These are phyloP conservation scores for Geotrichum candidum DNA, from an alignment of 1,139 yeast genomes.

Conservation along the genomic window DNA sequence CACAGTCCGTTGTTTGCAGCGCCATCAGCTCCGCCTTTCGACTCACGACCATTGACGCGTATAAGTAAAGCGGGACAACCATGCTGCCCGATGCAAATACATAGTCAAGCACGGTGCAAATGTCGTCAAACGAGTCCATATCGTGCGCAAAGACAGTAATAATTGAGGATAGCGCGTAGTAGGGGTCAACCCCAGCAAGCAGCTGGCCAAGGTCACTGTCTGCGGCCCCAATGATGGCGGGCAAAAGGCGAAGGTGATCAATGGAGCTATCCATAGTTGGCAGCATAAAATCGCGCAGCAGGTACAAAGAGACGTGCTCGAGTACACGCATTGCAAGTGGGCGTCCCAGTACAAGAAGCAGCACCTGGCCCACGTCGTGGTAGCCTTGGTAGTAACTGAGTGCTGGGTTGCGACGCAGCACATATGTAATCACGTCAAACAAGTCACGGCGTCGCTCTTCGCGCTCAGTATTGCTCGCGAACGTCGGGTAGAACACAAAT, in stretches of 20 bases:
- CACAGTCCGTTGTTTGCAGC: slow-evolving; percentile 24
- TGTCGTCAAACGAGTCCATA: slow-evolving; percentile 44
- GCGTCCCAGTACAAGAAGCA: slow-evolving; percentile 51
- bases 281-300: slow-evolving; percentile 81
- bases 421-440: slow-evolving; percentile 44
- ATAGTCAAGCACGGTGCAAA: slow-evolving; percentile 59
- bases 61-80: slow-evolving; percentile 47
- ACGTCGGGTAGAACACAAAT: slow-evolving; percentile 37
- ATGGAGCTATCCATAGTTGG: slow-evolving; percentile 60
- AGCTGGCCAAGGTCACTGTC: slow-evolving; percentile 50
- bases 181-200: slow-evolving; percentile 46
- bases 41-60: slow-evolving; percentile 46
- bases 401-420: slow-evolving; percentile 56
- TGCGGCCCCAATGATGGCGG: slow-evolving; percentile 47
- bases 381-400: slow-evolving; percentile 85
- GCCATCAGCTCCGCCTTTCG: slow-evolving; percentile 41
- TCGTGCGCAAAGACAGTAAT: slow-evolving; percentile 80
- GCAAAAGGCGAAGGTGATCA: slow-evolving; percentile 59
- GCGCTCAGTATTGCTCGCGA: slow-evolving; percentile 32
- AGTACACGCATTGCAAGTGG: slow-evolving; percentile 39
- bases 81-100: slow-evolving; percentile 47
- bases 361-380: slow-evolving; percentile 75
- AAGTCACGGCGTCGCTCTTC: slow-evolving; percentile 33
- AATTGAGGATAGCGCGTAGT: slow-evolving; percentile 67
- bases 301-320: slow-evolving; percentile 53